Base-by-base conservation (phyloP, 306 rosid genomes). In the Vachellia collinsii region DNA sequence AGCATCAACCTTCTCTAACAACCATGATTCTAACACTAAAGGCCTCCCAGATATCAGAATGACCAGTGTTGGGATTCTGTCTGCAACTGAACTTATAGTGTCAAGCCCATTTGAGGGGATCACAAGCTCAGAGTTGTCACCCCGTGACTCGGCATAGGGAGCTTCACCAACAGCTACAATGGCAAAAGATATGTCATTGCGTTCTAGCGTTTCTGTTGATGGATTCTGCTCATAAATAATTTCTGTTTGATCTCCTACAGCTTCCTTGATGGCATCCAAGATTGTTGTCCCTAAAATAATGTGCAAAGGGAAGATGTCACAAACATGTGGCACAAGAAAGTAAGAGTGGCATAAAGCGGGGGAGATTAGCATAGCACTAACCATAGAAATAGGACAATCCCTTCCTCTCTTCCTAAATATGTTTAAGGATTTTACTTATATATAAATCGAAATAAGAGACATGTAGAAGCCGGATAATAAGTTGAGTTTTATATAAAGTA, bases 11-110 rank as follows among this genome's bases (percentile, higher is more conserved):
- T 91, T 94, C 64, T 74, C 91, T 75, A 91, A 76, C 64, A 91
- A 80, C 77, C 70, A 16, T 38, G 94, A 91, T 87, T 90, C 97
- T 63, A 94, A 77, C 34, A 87, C 85, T 76, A 92, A 56, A 34
- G 97, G 94, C 66, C 99, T 89, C 67, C 99, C 97, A 14, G 97
- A 92, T 72, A 94, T 81, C 81, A 92, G 84, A 86, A 93, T 90
- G 64, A 83, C 95, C 78, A 94, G 69, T 44, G 97, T 93, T 56
- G 97, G 97, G 53, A 94, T 78, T 78, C 72, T 88, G 44, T 88
- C 87, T 14, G 97, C 85, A 10, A 90, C 97, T 75, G 75, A 70
- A 83, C 88, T 88, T 82, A 90, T 83, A 19, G 88, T 79, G 58
- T 82, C 86, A 48, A 85, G 75, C 77, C 95, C 97, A 70, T 80